Evolutionary conservation across 73 alveolate genomes (phyloP).

Genomic region (Stentor roeselii): DNA sequence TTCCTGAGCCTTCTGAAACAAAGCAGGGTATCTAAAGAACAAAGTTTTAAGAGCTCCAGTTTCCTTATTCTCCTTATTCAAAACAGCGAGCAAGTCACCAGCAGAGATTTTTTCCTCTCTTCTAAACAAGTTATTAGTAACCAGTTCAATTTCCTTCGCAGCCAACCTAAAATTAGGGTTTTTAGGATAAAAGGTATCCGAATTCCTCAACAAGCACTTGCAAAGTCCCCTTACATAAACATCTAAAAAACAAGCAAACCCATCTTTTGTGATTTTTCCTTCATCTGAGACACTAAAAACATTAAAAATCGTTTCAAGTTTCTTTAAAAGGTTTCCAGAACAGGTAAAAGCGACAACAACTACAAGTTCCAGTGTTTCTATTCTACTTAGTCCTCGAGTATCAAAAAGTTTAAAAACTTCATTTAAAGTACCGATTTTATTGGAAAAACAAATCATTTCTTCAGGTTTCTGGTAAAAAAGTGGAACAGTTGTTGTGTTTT

Average conservation of each 20-base stretch:
- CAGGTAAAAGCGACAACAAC: not conserved
- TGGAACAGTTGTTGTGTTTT: not conserved
- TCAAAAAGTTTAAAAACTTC: constrained; percentile 29
- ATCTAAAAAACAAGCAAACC: not conserved
- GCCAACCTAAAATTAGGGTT: constrained; percentile 3
- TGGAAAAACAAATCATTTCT: constrained; percentile 12
- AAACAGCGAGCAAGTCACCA: not conserved
- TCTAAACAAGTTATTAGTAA: constrained; percentile 13
- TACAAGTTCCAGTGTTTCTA: constrained; percentile 12
- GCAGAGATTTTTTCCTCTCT: not conserved
- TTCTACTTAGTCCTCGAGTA: constrained; percentile 24
- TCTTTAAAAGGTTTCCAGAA: constrained; percentile 1
- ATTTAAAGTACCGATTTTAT: not conserved
- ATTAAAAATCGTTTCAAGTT: not conserved
- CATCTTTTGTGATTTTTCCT: not conserved
- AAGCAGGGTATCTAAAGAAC: not conserved
- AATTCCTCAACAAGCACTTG: not conserved
- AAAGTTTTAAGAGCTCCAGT: not conserved
- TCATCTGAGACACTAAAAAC: not conserved
- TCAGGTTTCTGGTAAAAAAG: not conserved
- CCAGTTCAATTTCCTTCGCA: not conserved
- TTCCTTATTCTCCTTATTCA: not conserved
- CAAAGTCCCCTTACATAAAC: not conserved
- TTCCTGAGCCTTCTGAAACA: constrained; percentile 6
- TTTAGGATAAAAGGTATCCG: constrained; percentile 29